Conservation (phyloP, 371 early-diverging fungal species). For the Actinomucor elegans region DNA sequence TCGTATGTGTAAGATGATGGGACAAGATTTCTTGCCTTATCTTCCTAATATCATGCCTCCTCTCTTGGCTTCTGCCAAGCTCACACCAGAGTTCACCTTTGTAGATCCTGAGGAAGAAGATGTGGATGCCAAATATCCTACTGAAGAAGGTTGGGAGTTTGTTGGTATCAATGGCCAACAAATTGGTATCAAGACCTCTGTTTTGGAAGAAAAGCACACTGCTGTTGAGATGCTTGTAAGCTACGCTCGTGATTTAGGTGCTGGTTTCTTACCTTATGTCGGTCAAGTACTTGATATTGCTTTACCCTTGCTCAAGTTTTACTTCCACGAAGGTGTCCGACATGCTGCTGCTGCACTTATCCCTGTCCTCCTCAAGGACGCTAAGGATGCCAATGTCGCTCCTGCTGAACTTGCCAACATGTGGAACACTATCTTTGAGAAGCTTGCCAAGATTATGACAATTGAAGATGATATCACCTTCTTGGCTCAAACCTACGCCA, state of each 20-base stretch:
- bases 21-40: slow-evolving; percentile 91
- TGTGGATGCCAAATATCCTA: slow-evolving; percentile 77
- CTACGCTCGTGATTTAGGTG: slow-evolving; percentile 90
- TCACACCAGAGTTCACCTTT: slow-evolving; percentile 92
- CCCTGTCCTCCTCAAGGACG: slow-evolving; percentile 74
- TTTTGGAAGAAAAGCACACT: slow-evolving; percentile 94
- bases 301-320: slow-evolving; percentile 90
- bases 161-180: slow-evolving; percentile 85
- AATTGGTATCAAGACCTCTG: slow-evolving; percentile 93
- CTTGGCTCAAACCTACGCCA: slow-evolving; percentile 71
- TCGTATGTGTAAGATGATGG: slow-evolving; percentile 93
- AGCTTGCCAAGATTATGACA: slow-evolving; percentile 67
- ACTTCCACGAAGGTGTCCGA: slow-evolving; percentile 96
- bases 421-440: slow-evolving; percentile 69
- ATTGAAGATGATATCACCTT: slow-evolving; percentile 80
- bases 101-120: slow-evolving; percentile 85
- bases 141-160: slow-evolving; percentile 97
- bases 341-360: slow-evolving; percentile 84
- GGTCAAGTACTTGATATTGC: slow-evolving; percentile 78
- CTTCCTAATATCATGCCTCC: slow-evolving; percentile 92
- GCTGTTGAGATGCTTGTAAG: slow-evolving; percentile 97
- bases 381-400: slow-evolving; percentile 53
- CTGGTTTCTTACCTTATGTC: slow-evolving; percentile 86
- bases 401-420: slow-evolving; percentile 45
- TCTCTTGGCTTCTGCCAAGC: slow-evolving; percentile 79